Evolutionary conservation across 2,329 filamentous ascomycete species (phyloP), one percentile per base, ranked within the genome.

Genomic region (Colletotrichum sp.): DNA sequence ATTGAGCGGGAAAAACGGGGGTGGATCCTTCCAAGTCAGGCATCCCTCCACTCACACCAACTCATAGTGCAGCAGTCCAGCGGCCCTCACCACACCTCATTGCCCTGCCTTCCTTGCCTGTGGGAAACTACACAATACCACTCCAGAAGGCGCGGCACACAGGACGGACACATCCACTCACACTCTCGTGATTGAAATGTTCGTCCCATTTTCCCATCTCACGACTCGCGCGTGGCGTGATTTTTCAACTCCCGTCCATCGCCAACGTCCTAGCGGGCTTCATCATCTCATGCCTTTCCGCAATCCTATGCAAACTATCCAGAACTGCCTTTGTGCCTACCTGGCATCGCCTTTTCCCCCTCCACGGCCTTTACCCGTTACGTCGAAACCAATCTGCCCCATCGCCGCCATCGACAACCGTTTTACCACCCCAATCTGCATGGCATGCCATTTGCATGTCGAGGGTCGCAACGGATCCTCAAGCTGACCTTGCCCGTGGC

Each of bases 181-280:
- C 63, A 43, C n/a, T 29, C 29, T 29, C 18, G 57, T 59, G 57
- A 43, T 29, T 29, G 36, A 64, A 70, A 70, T 70, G 71, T 73
- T 73, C 67, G 71, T 73, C 71, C 67, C 71, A 69, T 69, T 62
- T 66, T 66, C 43, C 47, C 51, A 61, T 38, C 61, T 24, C 71
- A 47, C 71, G 71, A 73, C 71, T 73, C 71, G 67, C 21, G 61
- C 16, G 55, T 73, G 71, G 71, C 71, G 71, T 73, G 71, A 73
- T 70, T 66, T 62, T n/a, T 34, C 54, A 57, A 70, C 21, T 69
- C 47, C 58, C 66, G 36, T 54, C 58, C 64, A 51, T 69, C 27
- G 70, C 58, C 66, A 65, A 72, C 57, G 34, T 57, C 70, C 63
- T 72, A 69, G 65, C 58, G 47, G 38, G 57, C 57, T 63, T 64